These are phyloP conservation scores for Corniculantispora saksenae DNA, from an alignment of 2,329 filamentous ascomycete genomes.

Conservation along the genomic window DNA sequence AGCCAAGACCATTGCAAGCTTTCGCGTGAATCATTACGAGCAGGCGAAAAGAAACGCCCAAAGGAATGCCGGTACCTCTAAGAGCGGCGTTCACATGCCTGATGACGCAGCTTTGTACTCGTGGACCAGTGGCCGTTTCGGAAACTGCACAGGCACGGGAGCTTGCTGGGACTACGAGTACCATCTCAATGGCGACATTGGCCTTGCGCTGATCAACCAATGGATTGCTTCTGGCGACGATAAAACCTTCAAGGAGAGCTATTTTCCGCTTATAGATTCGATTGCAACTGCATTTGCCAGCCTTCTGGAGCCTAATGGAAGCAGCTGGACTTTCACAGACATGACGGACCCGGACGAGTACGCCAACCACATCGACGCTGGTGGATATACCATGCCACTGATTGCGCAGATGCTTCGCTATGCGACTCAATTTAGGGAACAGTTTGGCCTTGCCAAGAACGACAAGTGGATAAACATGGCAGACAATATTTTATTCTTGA, in stretches of 20 bases:
- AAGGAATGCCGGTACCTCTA: constrained; percentile 44
- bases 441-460: constrained; percentile 56
- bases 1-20: constrained; percentile 30
- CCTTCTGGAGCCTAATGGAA: constrained; percentile 60
- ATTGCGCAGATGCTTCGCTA: constrained; percentile 56
- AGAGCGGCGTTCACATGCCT: constrained; percentile 60
- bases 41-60: constrained; percentile 63
- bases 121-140: constrained; percentile 67
- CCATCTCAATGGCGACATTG: constrained; percentile 70
- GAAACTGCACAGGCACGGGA: constrained; percentile 63
- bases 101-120: constrained; percentile 52
- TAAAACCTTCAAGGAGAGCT: constrained; percentile 26
- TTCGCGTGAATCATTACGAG: constrained; percentile 29
- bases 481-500: constrained; percentile 23
- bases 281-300: constrained; percentile 63
- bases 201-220: constrained; percentile 40
- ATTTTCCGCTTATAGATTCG: constrained; percentile 65
- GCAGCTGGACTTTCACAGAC: constrained; percentile 54
- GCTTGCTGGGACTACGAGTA: constrained; percentile 72
- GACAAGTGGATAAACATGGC: constrained; percentile 38
- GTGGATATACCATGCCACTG: constrained; percentile 68
- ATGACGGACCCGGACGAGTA: constrained; percentile 76
- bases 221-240: constrained; percentile 29
- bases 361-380: constrained; percentile 66
- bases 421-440: constrained; percentile 57